These are phyloP conservation scores for Coniochaeta sp. DNA, from an alignment of 2,329 filamentous ascomycete species.

Conservation along the genomic window DNA sequence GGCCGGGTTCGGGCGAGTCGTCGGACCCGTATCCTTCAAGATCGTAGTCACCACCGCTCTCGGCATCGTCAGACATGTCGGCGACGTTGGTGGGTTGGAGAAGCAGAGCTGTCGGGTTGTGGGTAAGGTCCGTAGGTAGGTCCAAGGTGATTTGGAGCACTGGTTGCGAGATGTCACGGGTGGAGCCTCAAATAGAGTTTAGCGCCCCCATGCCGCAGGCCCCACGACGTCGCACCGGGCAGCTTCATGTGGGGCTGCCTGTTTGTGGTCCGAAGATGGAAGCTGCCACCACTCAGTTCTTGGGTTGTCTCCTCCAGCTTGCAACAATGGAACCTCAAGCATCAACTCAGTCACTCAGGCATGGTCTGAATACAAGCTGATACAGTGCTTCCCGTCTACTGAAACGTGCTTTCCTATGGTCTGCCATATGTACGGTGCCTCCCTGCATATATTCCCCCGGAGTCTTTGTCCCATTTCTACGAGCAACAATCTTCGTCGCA, in stretches of 20 bases:
- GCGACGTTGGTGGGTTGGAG: constrained; percentile 18
- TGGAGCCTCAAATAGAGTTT: neutral
- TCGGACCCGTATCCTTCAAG: constrained; percentile 9
- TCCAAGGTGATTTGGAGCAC: neutral
- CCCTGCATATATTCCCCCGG: neutral
- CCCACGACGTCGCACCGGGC: no score
- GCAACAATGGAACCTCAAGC: no score
- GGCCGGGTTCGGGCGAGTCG: constrained; percentile 2
- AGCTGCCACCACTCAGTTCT: no score
- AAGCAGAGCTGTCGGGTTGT: neutral
- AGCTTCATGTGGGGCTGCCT: no score
- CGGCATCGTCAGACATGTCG: constrained; percentile 20
- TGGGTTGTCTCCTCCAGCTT: no score
- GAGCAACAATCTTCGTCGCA: no score
- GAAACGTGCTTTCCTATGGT: neutral
- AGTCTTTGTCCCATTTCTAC: neutral
- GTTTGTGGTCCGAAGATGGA: no score
- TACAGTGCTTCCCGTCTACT: no score
- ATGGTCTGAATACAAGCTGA: no score
- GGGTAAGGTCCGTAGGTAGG: neutral
- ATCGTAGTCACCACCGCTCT: constrained; percentile 19
- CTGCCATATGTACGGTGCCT: neutral
- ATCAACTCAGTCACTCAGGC: no score
- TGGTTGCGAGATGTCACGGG: neutral
- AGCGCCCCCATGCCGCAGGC: neutral